Evolutionary conservation across 176 grass and related monocot genomes (phyloP), one percentile per base, ranked within the genome.

Genomic region (Phragmites australis): DNA sequence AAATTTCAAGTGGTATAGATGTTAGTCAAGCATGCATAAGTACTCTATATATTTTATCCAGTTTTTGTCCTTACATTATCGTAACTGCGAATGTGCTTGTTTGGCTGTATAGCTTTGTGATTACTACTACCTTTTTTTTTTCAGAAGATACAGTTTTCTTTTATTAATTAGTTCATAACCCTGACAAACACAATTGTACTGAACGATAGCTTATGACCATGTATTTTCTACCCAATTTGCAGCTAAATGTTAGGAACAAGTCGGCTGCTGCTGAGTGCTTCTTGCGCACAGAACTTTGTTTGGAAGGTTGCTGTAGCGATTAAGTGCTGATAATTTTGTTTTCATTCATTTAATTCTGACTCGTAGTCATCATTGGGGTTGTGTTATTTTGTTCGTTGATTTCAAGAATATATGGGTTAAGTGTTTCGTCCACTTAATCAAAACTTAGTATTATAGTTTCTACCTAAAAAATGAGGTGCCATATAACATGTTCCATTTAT

Each of bases 201-300:
- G 25, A 29, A 43, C 48, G 25, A 11, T 25, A 65, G 47, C 49
- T 52, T 63, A 64, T 63, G 52, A 17, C 60, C 50, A 69, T 82
- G 63, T 59, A 44, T 54, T 75, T 68, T 87, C 26, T 70, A 64
- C 52, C 65, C 39, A 49, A 54, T 64, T 82, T 92, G 88, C 95
- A 98, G 95, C 90, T 98, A 51, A 94, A 98, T 93, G 88, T 84
- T 77, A 94, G 95, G 81, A 98, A 98, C 65, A 98, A 94, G 65
- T 94, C 95, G 31, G 88, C 95, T 71, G 88, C 92, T 83, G 89
- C 88, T 78, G 95, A 98, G 82, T 98, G 95, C 89, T 98, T 98
- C 79, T 83, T 89, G 77, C 89, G 92, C 59, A 98, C 92, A 0
- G 90, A 94, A 69, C 81, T 91, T 75, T 98, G 88, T 87, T 89